Percentiles rank a stretch among this genome's conserved stretches.
Conservation (phyloP, 805 yeast species). For the Pichia cephalocereana region DNA sequence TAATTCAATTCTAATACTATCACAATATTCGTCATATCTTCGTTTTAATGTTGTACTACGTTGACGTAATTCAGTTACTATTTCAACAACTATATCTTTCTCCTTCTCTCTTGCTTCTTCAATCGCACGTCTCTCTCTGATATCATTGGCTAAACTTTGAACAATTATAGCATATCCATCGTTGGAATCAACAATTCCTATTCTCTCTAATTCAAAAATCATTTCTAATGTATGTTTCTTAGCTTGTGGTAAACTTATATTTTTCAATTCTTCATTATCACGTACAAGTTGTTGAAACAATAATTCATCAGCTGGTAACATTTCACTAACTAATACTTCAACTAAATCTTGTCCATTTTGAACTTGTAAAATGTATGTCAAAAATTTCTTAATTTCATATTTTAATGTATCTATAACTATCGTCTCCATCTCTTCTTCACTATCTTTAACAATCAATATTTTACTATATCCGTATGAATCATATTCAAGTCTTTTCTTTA, state of each 20-base stretch:
- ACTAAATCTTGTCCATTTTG: constrained; percentile 66
- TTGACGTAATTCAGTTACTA: constrained; percentile 34
- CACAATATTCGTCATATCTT: constrained; percentile 37
- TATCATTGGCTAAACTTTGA: constrained; percentile 78
- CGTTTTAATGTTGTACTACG: constrained; percentile 37
- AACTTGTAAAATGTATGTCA: constrained; percentile 74
- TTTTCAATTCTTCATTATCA: constrained; percentile 27
- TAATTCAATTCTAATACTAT: background rate
- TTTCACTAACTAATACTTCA: constrained; percentile 47
- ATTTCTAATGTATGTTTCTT: constrained; percentile 69
- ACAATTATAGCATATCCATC: constrained; percentile 71
- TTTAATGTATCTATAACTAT: constrained; percentile 27
- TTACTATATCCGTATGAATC: constrained; percentile 10
- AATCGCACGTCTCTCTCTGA: constrained; percentile 39
- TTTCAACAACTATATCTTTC: constrained; percentile 31
- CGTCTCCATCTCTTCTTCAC: background rate
- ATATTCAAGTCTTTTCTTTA: constrained; percentile 29
- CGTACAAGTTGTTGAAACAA: constrained; percentile 47
- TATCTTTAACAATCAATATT: constrained; percentile 2
- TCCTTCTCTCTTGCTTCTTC: constrained; percentile 34
- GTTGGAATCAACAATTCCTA: constrained; percentile 54
- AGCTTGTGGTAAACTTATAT: constrained; percentile 55
- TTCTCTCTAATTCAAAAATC: constrained; percentile 63
- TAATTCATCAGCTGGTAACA: constrained; percentile 59
- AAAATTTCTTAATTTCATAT: constrained; percentile 72